Evolutionary conservation across 2,329 filamentous ascomycete genomes (phyloP).

Genomic region (Xylogone sp.): DNA sequence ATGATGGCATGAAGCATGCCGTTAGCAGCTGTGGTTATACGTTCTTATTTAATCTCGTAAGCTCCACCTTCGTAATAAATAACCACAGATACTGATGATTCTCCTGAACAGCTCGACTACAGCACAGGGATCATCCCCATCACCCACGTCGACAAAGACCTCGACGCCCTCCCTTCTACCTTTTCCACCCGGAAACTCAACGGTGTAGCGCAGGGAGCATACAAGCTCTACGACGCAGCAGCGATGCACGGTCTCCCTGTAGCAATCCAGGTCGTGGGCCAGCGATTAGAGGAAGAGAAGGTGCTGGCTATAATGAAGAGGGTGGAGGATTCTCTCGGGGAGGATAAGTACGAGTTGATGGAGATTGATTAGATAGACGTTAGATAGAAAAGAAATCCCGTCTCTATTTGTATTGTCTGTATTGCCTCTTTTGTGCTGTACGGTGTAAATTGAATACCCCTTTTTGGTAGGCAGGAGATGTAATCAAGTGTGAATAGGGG

Average conservation of each 20-base stretch:
- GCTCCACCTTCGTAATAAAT: slow-evolving; percentile 23
- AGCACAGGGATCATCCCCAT: slow-evolving; percentile 78
- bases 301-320: slow-evolving; percentile 32
- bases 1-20: slow-evolving; percentile 80
- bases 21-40: slow-evolving; percentile 89
- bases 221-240: slow-evolving; percentile 77
- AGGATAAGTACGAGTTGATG: slow-evolving; percentile 49
- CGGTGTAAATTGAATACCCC: too few species aligned
- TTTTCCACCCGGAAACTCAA: slow-evolving; percentile 67
- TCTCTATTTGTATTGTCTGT: too few species aligned
- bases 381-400: too few species aligned
- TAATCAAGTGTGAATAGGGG: too few species aligned
- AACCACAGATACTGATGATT: background rate
- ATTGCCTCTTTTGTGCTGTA: too few species aligned
- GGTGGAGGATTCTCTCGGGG: slow-evolving; percentile 69
- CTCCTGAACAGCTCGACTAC: slow-evolving; percentile 67
- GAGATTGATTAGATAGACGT: slow-evolving; percentile 31
- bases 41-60: slow-evolving; percentile 83
- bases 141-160: slow-evolving; percentile 70
- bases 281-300: slow-evolving; percentile 29
- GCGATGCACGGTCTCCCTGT: slow-evolving; percentile 88
- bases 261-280: slow-evolving; percentile 49
- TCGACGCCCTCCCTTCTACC: slow-evolving; percentile 60
- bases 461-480: too few species aligned
- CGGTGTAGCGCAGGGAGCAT: slow-evolving; percentile 76